These are phyloP conservation scores for Brasenia schreberi DNA, from an alignment of 164 flowering plant species.

Conservation along the genomic window DNA sequence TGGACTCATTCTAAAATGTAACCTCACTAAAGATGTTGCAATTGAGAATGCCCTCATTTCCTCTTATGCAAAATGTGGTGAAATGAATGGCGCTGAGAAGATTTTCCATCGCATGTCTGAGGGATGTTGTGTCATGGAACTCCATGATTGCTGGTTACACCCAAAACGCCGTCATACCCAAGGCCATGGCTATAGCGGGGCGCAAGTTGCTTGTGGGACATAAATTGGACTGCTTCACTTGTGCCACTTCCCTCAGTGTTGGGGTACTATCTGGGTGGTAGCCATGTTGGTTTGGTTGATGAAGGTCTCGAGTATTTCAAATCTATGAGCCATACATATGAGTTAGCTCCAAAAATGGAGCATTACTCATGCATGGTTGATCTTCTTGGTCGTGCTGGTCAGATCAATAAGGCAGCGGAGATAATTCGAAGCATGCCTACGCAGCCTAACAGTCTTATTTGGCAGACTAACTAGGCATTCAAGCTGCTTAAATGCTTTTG, in stretches of 20 bases:
- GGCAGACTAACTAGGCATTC: conserved; percentile 73
- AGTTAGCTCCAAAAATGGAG: conserved; percentile 55
- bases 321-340: conserved; percentile 48
- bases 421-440: conserved; percentile 66
- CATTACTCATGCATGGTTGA: conserved; percentile 89
- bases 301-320: conserved; percentile 56
- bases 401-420: conserved; percentile 47
- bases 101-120: conserved; percentile 51
- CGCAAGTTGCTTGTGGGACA: conserved; percentile 62
- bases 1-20: conserved; percentile 37
- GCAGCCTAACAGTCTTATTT: conserved; percentile 52
- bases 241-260: conserved; percentile 88
- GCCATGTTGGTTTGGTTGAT: conserved; percentile 73
- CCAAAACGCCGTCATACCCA: conserved; percentile 48
- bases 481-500: conserved; percentile 62
- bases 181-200: conserved; percentile 78
- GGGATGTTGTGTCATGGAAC: conserved; percentile 81
- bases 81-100: conserved; percentile 51
- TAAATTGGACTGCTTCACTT: conserved; percentile 56
- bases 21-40: conserved; percentile 24
- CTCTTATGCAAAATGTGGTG: conserved; percentile 66
- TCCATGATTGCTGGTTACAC: conserved; percentile 78
- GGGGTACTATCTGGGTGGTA: conserved; percentile 94
- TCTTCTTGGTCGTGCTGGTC: conserved; percentile 73
- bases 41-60: conserved; percentile 68